Percentiles rank a stretch among this genome's conserved stretches.
phyloP scores from a whole-genome alignment of 768 basidiomycete species.

The Gloeopeniophorella convolvens region DNA sequence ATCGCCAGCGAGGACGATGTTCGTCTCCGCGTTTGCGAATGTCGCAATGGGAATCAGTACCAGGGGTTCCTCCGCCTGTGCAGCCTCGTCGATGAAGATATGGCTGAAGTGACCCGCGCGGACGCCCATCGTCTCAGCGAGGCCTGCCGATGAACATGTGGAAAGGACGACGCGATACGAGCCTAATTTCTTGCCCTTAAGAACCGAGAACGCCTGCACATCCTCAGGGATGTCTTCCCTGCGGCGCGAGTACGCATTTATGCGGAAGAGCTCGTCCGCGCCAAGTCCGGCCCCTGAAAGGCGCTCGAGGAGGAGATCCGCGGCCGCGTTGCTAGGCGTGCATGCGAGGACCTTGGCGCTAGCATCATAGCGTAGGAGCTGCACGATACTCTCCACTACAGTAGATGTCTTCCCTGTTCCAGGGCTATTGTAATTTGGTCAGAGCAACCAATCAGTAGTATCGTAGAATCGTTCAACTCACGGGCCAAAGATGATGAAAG shows the following conservation, averaged over 20 bases:
- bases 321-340: conserved; percentile 33
- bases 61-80: conserved; percentile 57
- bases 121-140: conserved; percentile 43
- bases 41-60: conserved; percentile 39
- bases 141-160: conserved; percentile 49
- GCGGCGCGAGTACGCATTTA: conserved; percentile 44
- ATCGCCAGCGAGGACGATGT: conserved; percentile 34
- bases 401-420: conserved; percentile 38
- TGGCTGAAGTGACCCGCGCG: conserved; percentile 50
- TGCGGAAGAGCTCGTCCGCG: conserved; percentile 39
- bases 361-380: conserved; percentile 25
- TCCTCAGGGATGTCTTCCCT: conserved; percentile 30
- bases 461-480: conserved; percentile 29
- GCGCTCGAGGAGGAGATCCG: conserved; percentile 30
- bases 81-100: conserved; percentile 61
- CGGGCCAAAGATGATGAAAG: conserved; percentile 61
- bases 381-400: conserved; percentile 32
- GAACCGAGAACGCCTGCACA: conserved; percentile 34
- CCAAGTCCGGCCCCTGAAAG: conserved; percentile 19
- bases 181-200: conserved; percentile 32
- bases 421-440: conserved; percentile 25
- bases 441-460: neutral
- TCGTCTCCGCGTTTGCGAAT: conserved; percentile 29
- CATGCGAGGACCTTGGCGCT: conserved; percentile 28
- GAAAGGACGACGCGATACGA: conserved; percentile 48